Base-by-base conservation (phyloP, 805 yeast genomes). In the Ogataea paradorogensis region DNA sequence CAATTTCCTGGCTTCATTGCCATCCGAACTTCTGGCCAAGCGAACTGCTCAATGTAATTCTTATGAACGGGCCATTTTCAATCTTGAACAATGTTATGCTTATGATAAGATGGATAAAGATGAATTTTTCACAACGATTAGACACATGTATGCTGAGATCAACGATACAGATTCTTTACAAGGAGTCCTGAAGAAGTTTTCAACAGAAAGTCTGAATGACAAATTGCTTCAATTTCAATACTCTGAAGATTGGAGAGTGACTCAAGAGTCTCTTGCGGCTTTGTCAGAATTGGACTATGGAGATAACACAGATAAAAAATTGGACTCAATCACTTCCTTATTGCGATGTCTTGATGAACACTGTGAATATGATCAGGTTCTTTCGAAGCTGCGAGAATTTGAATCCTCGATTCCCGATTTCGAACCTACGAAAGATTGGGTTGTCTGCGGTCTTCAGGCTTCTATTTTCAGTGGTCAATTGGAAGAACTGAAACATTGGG, bases 131-230 rank as follows among this genome's bases (percentile, higher is more conserved):
- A 15, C 58, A 66, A 70, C 80, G 5, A 61, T 93, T n/a, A 88
- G 87, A 51, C 72, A 74, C 20, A 84, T 90, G 67, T 93, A 93
- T 59, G 82, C 95, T 7, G 83, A 78, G 42, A 78, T 93, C 34
- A 91, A 88, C 52, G 99, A 95, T 55, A 73, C 82, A 26, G 99
- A 93, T 65, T 81, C 96, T 0, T 69, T 93, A 23, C 90, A 85
- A 56, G 99, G 99, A 15, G 78, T 87, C 4, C 65, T 90, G 41
- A 80, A 85, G 43, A 73, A 73, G 44, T 82, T 86, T 50, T 79
- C 95, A 0, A 74, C 83, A 0, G 76, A 78, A 28, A 77, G 79
- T 47, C 63, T 88, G 30, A 74, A 77, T n/a, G 90, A 89, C 45
- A 85, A 87, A 55, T 73, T 90, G 18, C 69, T 80, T 6, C 87